Evolutionary conservation across 129 eudicot genomes (phyloP), one percentile per base, ranked within the genome.

Genomic region (Centaurea solstitialis): DNA sequence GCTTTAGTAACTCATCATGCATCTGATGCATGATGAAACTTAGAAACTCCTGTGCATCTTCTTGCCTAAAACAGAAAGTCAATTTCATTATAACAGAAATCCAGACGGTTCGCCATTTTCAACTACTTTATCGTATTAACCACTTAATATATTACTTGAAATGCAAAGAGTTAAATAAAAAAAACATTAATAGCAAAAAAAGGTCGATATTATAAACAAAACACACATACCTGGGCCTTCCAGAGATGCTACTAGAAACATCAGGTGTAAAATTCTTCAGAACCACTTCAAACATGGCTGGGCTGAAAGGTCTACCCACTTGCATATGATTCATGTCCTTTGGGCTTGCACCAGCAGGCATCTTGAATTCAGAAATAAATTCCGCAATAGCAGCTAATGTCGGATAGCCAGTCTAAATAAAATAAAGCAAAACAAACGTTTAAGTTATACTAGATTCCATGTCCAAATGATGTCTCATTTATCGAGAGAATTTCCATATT

Each of bases 11-110:
- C 81, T 95, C 99, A 81, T 91, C 97, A 83, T 95, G 99, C 97
- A 95, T 86, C 70, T 92, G 99, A 84, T 95, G 88, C 91, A 95
- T 88, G 59, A 91, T 67, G 70, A 89, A 95, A 85, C 99, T 91
- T 70, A 95, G 61, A 76, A 95, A 95, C 80, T 95, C 99, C 72
- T 95, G 99, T 5, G 98, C 99, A 88, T 95, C 99, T 85, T 95
- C 99, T 88, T 95, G 99, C 90, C 99, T 95, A 86, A 64, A 79
- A 30, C 45, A 13, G 9, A 28, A 74, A 74, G 38, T 61, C 21
- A 1, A 15, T 28, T 68, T 68, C 72, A 68, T 68, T 68, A 68
- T 28, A 40, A 20, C 72, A 26, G 72, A 18, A 68, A 38, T 20
- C 40, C 4, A 69, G 22, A 69, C 0, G 38, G 64, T 62, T 62